Base-by-base conservation (phyloP, 257 asterid species). In the Echium plantagineum region DNA sequence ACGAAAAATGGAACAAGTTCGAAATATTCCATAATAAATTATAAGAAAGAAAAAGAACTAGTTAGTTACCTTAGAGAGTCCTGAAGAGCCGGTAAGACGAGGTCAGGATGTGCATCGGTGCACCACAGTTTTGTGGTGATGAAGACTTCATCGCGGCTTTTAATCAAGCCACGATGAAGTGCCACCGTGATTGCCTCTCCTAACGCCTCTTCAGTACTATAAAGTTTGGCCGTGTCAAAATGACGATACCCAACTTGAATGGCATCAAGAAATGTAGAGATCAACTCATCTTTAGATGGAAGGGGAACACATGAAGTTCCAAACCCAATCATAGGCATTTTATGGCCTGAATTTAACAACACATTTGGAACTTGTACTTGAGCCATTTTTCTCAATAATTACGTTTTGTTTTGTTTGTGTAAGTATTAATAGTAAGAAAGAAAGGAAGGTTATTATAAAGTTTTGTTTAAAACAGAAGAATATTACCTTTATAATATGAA, bases 91-190 rank as follows among this genome's bases (percentile, higher is more conserved):
- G 80, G 75, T 5, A 85, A 88, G 15, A 81, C 26, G 58, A 78
- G 86, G 52, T 66, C 61, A 0, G 38, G 86, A 1, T 77, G 75
- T 12, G 91, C 72, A 54, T 72, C 81, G 56, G 74, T 73, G 22
- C 73, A 58, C 89, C 89, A 83, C 0, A 85, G 63, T 71, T 85
- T 85, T 20, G 94, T 81, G 0, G 91, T 85, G 67, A 85, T 69
- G 69, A 85, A 85, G 63, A 85, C 78, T 18, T 85, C 79, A 21
- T 74, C 76, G 55, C 85, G 70, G n/a, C 85, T 79, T 24, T 69
- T 38, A 5, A 85, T 52, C 30, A 83, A 68, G 1, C 91, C 86
- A 12, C 73, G 74, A 8, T 59, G 59, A 3, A 75, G 0, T 1
- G 91, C 94, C 61, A 83, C 83, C 5, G 71, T 69, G 2, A 79